Percentiles rank a stretch among this genome's conserved stretches.
Evolutionary conservation across 1,139 yeast genomes (phyloP).

Genomic region (Pneumocystis oryctolagi): DNA sequence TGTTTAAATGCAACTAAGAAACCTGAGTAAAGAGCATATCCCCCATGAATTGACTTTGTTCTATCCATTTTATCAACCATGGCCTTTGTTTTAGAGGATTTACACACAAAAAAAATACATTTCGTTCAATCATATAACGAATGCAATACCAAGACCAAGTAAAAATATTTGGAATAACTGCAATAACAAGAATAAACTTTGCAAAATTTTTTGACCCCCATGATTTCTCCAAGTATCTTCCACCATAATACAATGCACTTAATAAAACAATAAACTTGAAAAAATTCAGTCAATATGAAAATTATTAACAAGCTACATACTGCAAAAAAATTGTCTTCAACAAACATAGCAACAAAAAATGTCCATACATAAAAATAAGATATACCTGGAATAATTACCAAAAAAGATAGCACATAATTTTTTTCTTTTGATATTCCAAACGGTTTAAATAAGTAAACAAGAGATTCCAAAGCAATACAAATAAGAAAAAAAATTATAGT

Average conservation of each 20-base stretch:
- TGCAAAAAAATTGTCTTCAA: constrained; percentile 45
- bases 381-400: constrained; percentile 56
- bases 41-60: constrained; percentile 44
- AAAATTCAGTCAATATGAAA: not conserved
- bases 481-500: constrained; percentile 5
- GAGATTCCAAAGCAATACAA: constrained; percentile 3
- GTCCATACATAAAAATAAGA: constrained; percentile 60
- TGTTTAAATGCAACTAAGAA: constrained; percentile 79
- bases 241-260: constrained; percentile 39
- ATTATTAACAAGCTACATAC: constrained; percentile 19
- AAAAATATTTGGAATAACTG: constrained; percentile 44
- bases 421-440: not conserved
- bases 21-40: constrained; percentile 55
- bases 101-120: constrained; percentile 4
- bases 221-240: constrained; percentile 36
- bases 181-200: constrained; percentile 42
- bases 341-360: constrained; percentile 52
- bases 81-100: not conserved
- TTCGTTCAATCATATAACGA: constrained; percentile 19
- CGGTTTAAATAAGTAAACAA: not conserved
- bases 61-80: constrained; percentile 8
- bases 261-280: constrained; percentile 28
- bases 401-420: constrained; percentile 4
- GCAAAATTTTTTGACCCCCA: constrained; percentile 50
- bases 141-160: constrained; percentile 33